Percentiles rank a stretch among this genome's conserved stretches.
Conservation (phyloP, 768 basidiomycete species). For the Kwoniella dejecticola region DNA sequence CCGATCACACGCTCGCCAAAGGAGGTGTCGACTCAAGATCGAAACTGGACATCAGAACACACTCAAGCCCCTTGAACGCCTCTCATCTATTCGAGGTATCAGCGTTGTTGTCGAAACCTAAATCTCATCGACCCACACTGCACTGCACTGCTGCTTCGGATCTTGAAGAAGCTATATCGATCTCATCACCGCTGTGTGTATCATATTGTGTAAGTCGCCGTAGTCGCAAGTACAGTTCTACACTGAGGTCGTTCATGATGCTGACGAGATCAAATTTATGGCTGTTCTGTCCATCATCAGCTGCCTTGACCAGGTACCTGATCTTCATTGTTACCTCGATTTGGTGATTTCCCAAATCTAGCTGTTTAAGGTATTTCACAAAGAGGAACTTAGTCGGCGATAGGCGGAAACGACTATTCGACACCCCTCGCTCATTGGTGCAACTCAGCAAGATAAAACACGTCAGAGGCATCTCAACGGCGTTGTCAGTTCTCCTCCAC, state of each 20-base stretch:
- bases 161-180: not conserved
- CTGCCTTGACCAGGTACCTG: not conserved
- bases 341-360: not conserved
- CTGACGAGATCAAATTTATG: not conserved
- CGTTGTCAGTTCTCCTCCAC: not conserved
- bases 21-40: too few relatives aligned
- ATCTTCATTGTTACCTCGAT: not conserved
- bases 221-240: too few relatives aligned
- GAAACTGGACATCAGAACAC: too few relatives aligned
- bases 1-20: too few relatives aligned
- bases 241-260: too few relatives aligned
- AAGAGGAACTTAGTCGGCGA: too few relatives aligned
- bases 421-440: not conserved
- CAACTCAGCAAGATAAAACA: not conserved
- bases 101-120: not conserved
- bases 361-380: not conserved
- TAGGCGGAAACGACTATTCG: not conserved
- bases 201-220: not conserved
- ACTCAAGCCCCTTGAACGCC: too few relatives aligned
- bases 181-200: not conserved
- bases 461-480: not conserved
- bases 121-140: not conserved
- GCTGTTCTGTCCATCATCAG: not conserved
- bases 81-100: not conserved
- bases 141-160: not conserved